Conservation (phyloP, 176 grass and related monocot genomes). For the barley (Hordeum vulgare) region MorexV3_pseudomolecules_assembly NC_058524.1:7095920-7096419, state of each 20-base stretch:
- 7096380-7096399: background rate
- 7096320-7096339: background rate
- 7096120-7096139: no score
- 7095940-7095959: background rate
- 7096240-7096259: background rate
- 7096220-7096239: background rate
- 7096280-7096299: background rate
- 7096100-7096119: background rate
- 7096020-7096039: background rate
- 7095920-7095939: background rate
- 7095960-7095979: background rate
- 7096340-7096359: background rate
- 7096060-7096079: background rate
- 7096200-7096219: background rate
- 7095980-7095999: background rate
- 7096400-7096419: constrained; percentile 31
- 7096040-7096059: background rate
- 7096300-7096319: background rate
- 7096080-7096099: background rate
- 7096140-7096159: background rate
- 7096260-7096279: no score
- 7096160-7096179: background rate
- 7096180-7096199: background rate
- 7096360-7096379: background rate
- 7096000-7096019: background rate